Conservation (phyloP, 2,329 filamentous ascomycete genomes). For the Magnaporthiopsis rhizophila region DNA sequence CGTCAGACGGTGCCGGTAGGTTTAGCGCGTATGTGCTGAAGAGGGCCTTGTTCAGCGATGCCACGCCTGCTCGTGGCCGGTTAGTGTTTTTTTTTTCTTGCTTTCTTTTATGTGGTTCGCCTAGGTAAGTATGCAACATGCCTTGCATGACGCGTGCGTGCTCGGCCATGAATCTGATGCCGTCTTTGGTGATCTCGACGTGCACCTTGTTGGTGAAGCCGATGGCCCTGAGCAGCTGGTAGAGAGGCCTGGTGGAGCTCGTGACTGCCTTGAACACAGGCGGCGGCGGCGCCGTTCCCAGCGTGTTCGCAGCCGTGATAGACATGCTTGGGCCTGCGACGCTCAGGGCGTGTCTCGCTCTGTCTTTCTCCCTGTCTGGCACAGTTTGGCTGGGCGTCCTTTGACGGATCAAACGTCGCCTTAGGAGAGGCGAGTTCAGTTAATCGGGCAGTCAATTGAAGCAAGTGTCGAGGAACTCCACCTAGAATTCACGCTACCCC, state of each 20-base stretch:
- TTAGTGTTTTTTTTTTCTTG: slow-evolving; percentile 9
- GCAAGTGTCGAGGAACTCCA: too few relatives aligned
- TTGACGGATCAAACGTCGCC: too few relatives aligned
- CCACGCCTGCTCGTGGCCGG: slow-evolving; percentile 43
- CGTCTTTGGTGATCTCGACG: slow-evolving; percentile 72
- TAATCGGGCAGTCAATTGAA: too few relatives aligned
- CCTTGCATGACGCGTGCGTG: slow-evolving; percentile 89
- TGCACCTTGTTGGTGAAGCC: slow-evolving; percentile 50
- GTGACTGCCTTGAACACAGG: slow-evolving; percentile 66
- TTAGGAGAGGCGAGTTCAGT: too few relatives aligned
- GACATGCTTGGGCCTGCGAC: too few relatives aligned
- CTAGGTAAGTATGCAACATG: slow-evolving; percentile 26
- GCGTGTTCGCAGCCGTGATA: neutral
- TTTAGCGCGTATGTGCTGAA: slow-evolving; percentile 81
- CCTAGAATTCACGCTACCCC: too few relatives aligned
- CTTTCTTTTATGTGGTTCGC: too few relatives aligned
- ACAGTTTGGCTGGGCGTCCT: too few relatives aligned
- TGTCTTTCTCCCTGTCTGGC: too few relatives aligned
- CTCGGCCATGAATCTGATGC: slow-evolving; percentile 80
- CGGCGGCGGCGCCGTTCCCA: slow-evolving; percentile 13
- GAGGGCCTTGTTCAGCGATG: slow-evolving; percentile 79
- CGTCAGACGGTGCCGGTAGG: slow-evolving; percentile 22
- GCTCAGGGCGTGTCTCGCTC: too few relatives aligned
- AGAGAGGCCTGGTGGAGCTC: slow-evolving; percentile 68
- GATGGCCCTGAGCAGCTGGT: slow-evolving; percentile 52